phyloP scores from a whole-genome alignment of 2,329 filamentous ascomycete genomes.

The Xylaria sp. region DNA sequence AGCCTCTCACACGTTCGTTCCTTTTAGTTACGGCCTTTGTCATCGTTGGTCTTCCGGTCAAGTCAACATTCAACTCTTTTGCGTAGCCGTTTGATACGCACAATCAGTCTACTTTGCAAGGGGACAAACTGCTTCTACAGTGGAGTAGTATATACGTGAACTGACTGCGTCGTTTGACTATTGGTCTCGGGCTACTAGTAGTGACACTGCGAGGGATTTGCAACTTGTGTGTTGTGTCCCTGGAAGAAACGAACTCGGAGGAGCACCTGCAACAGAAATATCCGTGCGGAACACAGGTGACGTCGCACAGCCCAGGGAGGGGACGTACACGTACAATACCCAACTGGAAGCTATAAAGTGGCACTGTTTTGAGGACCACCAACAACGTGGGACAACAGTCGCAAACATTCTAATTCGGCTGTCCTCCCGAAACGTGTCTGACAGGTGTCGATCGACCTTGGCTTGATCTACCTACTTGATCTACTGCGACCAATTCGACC shows the following conservation, averaged over 20 bases:
- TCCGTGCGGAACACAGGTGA: constrained; percentile 11
- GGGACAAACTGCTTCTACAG: neutral
- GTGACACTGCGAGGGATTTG: constrained; percentile 12
- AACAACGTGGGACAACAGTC: neutral
- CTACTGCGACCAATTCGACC: neutral
- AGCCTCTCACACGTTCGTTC: no score
- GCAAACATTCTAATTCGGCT: constrained; percentile 10
- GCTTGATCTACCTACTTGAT: neutral
- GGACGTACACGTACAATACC: constrained; percentile 1
- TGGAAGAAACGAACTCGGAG: neutral
- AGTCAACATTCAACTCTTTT: neutral
- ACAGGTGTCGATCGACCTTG: neutral
- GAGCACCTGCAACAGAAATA: neutral
- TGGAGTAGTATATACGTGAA: constrained; percentile 2
- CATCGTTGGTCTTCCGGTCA: neutral
- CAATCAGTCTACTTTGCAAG: neutral
- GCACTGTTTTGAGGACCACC: neutral
- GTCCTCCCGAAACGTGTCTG: neutral
- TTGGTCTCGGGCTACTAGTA: neutral
- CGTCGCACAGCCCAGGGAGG: constrained; percentile 10
- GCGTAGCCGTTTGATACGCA: neutral
- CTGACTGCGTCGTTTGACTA: neutral
- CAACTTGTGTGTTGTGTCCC: constrained; percentile 4
- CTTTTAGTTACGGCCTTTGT: no score
- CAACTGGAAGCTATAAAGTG: constrained; percentile 6